Evolutionary conservation across 2,329 filamentous ascomycete species (phyloP).

Genomic region (Conoideocrella luteorostrata): DNA sequence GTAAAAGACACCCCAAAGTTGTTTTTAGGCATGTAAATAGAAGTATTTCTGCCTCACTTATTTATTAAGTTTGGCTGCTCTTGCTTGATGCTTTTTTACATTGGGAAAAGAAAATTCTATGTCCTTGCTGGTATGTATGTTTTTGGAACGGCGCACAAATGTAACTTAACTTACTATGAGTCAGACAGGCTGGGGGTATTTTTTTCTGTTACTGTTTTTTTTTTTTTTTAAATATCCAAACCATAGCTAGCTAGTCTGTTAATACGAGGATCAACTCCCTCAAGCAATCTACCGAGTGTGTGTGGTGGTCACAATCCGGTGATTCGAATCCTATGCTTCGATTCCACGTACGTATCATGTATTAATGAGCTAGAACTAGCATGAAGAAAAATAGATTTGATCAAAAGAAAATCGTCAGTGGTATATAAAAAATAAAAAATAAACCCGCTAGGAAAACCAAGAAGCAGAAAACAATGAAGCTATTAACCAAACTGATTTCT

Average conservation of each 20-base stretch:
- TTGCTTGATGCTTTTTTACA: neutral
- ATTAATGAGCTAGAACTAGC: neutral
- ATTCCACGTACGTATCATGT: too few relatives aligned
- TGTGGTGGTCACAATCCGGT: too few relatives aligned
- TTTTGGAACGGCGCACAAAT: slow-evolving; percentile 1
- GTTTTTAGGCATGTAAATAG: too few relatives aligned
- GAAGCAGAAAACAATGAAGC: too few relatives aligned
- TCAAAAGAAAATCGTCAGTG: too few relatives aligned
- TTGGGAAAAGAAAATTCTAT: neutral
- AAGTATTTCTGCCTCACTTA: too few relatives aligned
- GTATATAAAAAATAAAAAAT: too few relatives aligned
- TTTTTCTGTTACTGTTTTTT: neutral
- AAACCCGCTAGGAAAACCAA: too few relatives aligned
- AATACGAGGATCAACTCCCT: slow-evolving; percentile 11
- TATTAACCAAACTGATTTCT: neutral
- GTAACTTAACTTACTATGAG: slow-evolving; percentile 11
- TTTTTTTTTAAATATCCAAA: neutral
- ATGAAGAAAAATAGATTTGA: neutral
- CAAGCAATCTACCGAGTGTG: too few relatives aligned
- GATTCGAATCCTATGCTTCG: too few relatives aligned
- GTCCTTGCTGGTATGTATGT: neutral
- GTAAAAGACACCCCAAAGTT: too few relatives aligned
- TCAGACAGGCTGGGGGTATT: neutral
- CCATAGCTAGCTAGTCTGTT: neutral
- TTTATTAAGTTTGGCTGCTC: too few relatives aligned